Percentiles rank a stretch among this genome's conserved stretches.
Conservation (phyloP, 768 basidiomycete genomes). For the Coprinellus micaceus region DNA sequence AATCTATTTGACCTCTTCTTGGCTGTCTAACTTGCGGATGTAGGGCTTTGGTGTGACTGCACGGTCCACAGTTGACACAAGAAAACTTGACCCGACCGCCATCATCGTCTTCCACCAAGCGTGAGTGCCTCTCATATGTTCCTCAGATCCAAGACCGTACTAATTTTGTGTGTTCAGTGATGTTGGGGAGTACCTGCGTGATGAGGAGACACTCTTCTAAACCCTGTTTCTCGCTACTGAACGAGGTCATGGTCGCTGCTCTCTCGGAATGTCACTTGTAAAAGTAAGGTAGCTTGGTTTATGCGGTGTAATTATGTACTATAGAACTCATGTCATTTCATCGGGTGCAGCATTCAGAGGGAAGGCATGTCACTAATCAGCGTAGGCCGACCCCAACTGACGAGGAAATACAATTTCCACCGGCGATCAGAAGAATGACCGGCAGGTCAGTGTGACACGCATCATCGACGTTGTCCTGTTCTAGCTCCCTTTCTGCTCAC, state of each 20-base stretch:
- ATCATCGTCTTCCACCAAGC: conserved; percentile 99
- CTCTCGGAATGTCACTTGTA: neutral
- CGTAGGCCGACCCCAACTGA: neutral
- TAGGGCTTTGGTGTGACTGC: conserved; percentile 98
- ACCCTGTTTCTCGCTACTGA: neutral
- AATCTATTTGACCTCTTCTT: neutral
- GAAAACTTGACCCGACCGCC: conserved; percentile 94
- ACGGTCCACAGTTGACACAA: conserved; percentile 89
- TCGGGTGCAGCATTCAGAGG: neutral
- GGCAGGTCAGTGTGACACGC: conserved; percentile 9
- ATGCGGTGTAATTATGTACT: conserved; percentile 6
- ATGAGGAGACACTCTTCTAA: conserved; percentile 90
- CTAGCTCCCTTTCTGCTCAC: conserved; percentile 15
- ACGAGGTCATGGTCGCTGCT: neutral
- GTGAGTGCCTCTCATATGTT: conserved; percentile 40
- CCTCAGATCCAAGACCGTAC: neutral
- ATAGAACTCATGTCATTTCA: neutral
- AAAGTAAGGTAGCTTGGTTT: conserved; percentile 1
- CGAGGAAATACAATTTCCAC: neutral
- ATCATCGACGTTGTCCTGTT: conserved; percentile 6
- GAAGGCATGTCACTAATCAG: neutral
- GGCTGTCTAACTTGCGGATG: conserved; percentile 9
- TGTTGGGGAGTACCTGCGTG: conserved; percentile 96
- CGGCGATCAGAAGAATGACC: conserved; percentile 1
- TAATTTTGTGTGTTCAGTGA: conserved; percentile 50